Evolutionary conservation across 495 filamentous ascomycete species (phyloP).

Genomic region (Trichoderma gamsii): DNA sequence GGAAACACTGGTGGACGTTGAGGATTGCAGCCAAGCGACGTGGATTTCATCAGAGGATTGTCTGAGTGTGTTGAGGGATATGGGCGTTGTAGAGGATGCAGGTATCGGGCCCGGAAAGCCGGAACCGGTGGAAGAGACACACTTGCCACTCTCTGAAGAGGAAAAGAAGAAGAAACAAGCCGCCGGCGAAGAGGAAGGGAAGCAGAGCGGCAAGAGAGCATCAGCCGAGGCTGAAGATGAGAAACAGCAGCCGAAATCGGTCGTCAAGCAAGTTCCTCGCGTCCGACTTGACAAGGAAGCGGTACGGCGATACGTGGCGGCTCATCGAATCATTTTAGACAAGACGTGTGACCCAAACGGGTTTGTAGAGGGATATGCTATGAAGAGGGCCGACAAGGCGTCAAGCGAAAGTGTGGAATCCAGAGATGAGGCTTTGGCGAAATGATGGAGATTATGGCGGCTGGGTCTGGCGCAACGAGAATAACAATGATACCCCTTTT

Average conservation of each 20-base stretch:
- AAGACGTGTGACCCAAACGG: conserved; percentile 50
- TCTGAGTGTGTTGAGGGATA: conserved; percentile 66
- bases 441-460: not conserved
- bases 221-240: conserved; percentile 16
- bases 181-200: conserved; percentile 15
- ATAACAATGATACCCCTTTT: conserved; percentile 10
- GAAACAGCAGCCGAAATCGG: conserved; percentile 20
- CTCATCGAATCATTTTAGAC: conserved; percentile 40
- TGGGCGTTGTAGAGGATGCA: conserved; percentile 65
- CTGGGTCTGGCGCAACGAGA: conserved; percentile 1
- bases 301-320: conserved; percentile 48
- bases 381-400: conserved; percentile 23
- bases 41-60: conserved; percentile 82
- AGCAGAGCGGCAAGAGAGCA: conserved; percentile 15
- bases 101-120: conserved; percentile 40
- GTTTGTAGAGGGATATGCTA: conserved; percentile 48
- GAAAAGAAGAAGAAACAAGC: conserved; percentile 17
- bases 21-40: conserved; percentile 49
- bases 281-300: conserved; percentile 49
- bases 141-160: conserved; percentile 15
- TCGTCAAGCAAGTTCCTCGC: conserved; percentile 31
- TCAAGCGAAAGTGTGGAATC: not conserved
- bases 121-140: conserved; percentile 20
- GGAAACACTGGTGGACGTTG: conserved; percentile 33
- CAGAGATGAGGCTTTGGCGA: not conserved